Evolutionary conservation across 805 yeast species (phyloP).

Genomic region (Lachancea sp.): DNA sequence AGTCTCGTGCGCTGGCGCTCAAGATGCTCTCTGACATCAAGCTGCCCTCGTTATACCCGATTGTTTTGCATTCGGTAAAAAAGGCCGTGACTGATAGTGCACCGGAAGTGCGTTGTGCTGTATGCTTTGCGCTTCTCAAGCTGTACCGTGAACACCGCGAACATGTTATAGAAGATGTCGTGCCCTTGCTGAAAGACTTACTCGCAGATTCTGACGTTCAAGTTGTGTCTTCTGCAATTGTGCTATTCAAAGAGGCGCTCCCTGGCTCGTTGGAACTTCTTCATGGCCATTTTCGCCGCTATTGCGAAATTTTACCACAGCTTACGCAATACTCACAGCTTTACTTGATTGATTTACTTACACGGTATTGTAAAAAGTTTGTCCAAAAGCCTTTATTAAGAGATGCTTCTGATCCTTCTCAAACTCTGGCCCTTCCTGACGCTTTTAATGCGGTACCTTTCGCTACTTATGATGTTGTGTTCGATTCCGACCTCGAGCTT

Average conservation of each 20-base stretch:
- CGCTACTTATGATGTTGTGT: conserved; percentile 37
- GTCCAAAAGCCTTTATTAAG: conserved; percentile 47
- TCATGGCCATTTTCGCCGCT: conserved; percentile 63
- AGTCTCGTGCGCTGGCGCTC: conserved; percentile 64
- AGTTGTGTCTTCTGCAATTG: conserved; percentile 67
- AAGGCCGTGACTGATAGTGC: conserved; percentile 64
- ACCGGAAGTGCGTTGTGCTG: conserved; percentile 70
- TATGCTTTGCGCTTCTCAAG: conserved; percentile 70
- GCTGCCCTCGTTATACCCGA: conserved; percentile 75
- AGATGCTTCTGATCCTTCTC: conserved; percentile 27
- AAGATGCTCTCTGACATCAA: conserved; percentile 77
- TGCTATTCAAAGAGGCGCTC: conserved; percentile 47
- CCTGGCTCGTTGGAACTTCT: conserved; percentile 56
- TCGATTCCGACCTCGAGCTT: conserved; percentile 51
- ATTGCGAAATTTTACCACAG: conserved; percentile 41
- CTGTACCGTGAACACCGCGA: conserved; percentile 38
- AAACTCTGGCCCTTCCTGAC: conserved; percentile 39
- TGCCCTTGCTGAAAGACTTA: conserved; percentile 44
- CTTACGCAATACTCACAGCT: conserved; percentile 74
- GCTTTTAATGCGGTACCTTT: conserved; percentile 35
- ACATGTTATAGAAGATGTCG: conserved; percentile 40
- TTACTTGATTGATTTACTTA: conserved; percentile 51
- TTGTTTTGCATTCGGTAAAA: conserved; percentile 65
- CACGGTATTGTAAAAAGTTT: conserved; percentile 58
- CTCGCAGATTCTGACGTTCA: conserved; percentile 57